phyloP scores from a whole-genome alignment of 176 grass and related monocot species.

The Thinopyrum elongatum region DNA sequence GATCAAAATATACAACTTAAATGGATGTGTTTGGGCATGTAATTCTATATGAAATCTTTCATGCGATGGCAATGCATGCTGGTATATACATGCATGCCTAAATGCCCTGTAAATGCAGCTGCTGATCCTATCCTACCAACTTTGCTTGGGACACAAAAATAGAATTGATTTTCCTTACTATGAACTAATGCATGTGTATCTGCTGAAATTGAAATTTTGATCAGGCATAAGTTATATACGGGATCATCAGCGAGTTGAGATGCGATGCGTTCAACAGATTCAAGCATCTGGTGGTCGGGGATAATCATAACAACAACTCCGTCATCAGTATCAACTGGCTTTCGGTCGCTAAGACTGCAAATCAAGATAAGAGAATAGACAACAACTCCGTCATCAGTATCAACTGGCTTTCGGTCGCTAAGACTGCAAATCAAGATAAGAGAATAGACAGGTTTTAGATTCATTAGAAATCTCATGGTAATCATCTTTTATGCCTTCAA shows the following conservation, averaged over 20 bases:
- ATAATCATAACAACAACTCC: slow-evolving; percentile 90
- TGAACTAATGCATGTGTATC: not conserved
- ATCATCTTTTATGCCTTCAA: not conserved
- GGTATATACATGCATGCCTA: not conserved
- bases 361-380: slow-evolving; percentile 38
- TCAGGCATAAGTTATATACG: slow-evolving; percentile 49
- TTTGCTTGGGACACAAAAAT: not conserved
- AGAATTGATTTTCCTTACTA: not conserved
- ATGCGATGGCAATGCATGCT: not conserved
- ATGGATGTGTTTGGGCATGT: not conserved
- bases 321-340: slow-evolving; percentile 76
- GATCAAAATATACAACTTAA: not conserved
- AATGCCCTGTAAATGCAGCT: not conserved
- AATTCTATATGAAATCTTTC: not conserved
- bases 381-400: slow-evolving; percentile 70
- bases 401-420: slow-evolving; percentile 88
- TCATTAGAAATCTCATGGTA: not conserved
- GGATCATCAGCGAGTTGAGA: slow-evolving; percentile 78
- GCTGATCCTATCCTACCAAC: slow-evolving; percentile 1
- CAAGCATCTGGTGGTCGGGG: slow-evolving; percentile 96
- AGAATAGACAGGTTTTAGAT: not conserved
- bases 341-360: slow-evolving; percentile 83
- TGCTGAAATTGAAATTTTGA: not conserved
- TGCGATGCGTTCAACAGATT: slow-evolving; percentile 76
- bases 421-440: slow-evolving; percentile 55